phyloP scores from a whole-genome alignment of 2,329 filamentous ascomycete genomes.

The Xylaria polymorpha region DNA sequence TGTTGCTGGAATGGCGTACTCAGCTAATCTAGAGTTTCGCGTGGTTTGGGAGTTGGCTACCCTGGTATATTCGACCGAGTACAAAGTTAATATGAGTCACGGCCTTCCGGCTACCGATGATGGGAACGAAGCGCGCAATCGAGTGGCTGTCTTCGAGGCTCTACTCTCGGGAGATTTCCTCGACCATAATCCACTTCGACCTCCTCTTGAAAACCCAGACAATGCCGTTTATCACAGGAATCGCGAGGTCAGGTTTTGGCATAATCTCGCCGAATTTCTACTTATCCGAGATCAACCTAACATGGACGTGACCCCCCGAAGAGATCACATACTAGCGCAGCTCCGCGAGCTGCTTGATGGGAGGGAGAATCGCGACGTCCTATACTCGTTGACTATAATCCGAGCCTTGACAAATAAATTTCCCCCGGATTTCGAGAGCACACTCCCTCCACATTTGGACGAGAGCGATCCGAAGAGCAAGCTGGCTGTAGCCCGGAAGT shows the following conservation, averaged over 20 bases:
- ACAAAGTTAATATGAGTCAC: conserved; percentile 51
- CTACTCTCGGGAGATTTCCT: conserved; percentile 79
- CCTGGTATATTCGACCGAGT: conserved; percentile 57
- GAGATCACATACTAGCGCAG: conserved; percentile 72
- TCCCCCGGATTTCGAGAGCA: conserved; percentile 67
- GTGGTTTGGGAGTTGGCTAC: conserved; percentile 70
- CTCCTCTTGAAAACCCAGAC: conserved; percentile 61
- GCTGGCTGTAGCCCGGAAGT: conserved; percentile 75
- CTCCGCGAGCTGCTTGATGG: conserved; percentile 80
- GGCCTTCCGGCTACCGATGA: conserved; percentile 67
- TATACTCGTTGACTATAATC: conserved; percentile 88
- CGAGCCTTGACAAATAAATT: conserved; percentile 77
- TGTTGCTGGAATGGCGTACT: conserved; percentile 63
- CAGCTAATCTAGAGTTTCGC: conserved; percentile 66
- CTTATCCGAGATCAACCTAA: conserved; percentile 68
- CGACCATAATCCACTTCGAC: conserved; percentile 64
- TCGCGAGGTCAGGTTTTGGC: conserved; percentile 85
- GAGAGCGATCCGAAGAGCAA: conserved; percentile 75
- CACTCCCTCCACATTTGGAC: conserved; percentile 69
- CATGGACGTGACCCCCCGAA: conserved; percentile 62
- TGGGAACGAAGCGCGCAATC: conserved; percentile 71
- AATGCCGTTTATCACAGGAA: conserved; percentile 65
- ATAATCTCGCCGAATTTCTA: conserved; percentile 77
- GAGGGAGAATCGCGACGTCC: conserved; percentile 86
- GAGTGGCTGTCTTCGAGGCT: conserved; percentile 80